These are phyloP conservation scores for Perkinsela sp. DNA, from an alignment of 208 protist species.

Conservation along the genomic window DNA sequence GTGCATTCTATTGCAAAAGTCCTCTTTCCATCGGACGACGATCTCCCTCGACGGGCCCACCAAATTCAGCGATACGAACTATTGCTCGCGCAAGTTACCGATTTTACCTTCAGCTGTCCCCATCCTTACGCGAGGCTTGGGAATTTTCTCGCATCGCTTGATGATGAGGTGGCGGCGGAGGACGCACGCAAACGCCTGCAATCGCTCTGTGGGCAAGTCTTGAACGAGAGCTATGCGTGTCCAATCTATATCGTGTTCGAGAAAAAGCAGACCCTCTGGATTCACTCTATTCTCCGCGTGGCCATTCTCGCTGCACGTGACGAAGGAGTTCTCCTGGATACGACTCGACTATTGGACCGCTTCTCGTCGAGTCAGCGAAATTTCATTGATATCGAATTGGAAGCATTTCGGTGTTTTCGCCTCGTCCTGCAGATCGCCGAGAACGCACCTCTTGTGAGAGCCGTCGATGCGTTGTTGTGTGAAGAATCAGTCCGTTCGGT, in stretches of 20 bases:
- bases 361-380: too few relatives aligned
- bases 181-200: neutral
- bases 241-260: neutral
- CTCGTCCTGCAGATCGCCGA: too few relatives aligned
- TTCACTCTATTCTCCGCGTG: neutral
- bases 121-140: neutral
- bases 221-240: neutral
- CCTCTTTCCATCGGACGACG: neutral
- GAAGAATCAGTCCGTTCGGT: too few relatives aligned
- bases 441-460: too few relatives aligned
- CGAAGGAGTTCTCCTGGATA: too few relatives aligned
- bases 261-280: neutral
- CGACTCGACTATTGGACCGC: too few relatives aligned
- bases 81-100: neutral
- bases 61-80: neutral
- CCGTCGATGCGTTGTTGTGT: too few relatives aligned
- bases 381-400: too few relatives aligned
- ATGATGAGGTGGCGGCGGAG: neutral
- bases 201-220: neutral
- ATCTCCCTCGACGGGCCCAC: neutral
- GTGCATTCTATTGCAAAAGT: neutral
- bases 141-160: neutral
- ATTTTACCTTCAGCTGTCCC: neutral
- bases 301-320: neutral
- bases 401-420: too few relatives aligned